These are phyloP conservation scores for Apiospora phragmitis DNA, from an alignment of 2,329 filamentous ascomycete species.

Conservation along the genomic window DNA sequence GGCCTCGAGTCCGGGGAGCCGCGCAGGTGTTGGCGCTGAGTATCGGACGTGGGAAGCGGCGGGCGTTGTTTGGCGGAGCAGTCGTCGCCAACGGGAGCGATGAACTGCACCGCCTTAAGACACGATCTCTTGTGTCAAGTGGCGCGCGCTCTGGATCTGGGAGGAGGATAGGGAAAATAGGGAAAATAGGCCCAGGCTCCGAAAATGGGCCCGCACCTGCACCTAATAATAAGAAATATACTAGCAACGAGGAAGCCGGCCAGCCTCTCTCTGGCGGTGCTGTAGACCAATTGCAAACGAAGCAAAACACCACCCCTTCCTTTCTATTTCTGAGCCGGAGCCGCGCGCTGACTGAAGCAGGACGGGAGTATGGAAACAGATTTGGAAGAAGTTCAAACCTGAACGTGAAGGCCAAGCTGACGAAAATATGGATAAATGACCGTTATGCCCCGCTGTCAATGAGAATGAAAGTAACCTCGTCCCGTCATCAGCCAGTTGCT, in stretches of 20 bases:
- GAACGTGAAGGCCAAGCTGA: background rate
- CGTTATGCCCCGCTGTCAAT: background rate
- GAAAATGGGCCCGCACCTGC: background rate
- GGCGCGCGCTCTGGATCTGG: conserved; percentile 25
- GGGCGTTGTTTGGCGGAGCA: conserved; percentile 19
- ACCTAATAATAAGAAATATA: conserved; percentile 7
- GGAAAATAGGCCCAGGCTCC: conserved; percentile 11
- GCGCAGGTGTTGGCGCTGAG: conserved; percentile 23
- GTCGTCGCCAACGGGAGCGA: conserved; percentile 14
- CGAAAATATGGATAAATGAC: background rate
- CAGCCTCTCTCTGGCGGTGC: background rate
- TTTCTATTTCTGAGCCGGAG: conserved; percentile 19
- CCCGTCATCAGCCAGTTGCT: background rate
- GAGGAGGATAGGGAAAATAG: conserved; percentile 17
- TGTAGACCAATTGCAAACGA: conserved; percentile 21
- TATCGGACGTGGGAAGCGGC: conserved; percentile 16
- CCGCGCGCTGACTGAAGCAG: conserved; percentile 34
- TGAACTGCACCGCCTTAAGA: background rate
- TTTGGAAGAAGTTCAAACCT: background rate
- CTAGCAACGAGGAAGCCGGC: background rate
- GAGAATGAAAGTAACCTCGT: background rate
- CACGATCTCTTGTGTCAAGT: conserved; percentile 26
- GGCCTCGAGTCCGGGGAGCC: conserved; percentile 18
- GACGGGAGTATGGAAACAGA: background rate
- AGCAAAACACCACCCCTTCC: conserved; percentile 13